Base-by-base conservation (phyloP, 2,329 filamentous ascomycete species). In the Fonsecaea erecta region DNA sequence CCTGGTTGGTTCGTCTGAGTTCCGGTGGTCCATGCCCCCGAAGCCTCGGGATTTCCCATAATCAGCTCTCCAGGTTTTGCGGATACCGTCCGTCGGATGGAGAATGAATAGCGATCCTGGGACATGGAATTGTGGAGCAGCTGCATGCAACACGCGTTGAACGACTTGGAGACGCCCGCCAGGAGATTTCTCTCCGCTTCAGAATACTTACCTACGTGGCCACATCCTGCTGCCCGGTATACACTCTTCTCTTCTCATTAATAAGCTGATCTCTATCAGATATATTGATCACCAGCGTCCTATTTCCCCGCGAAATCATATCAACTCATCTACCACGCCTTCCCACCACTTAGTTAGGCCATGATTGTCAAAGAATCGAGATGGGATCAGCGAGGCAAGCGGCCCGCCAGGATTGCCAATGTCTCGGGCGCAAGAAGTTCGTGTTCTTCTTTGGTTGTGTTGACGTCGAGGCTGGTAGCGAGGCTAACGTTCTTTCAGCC, bases 401-500 rank as follows among this genome's bases (percentile, higher is more conserved):
- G 51, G 14, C 26, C 51, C 5, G 51, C 30, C 14, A 53, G 51
- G 6, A 34, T 53, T 5, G 51, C 51, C 24, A 53, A 53, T 12
- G 26, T 30, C 26, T 53, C 51, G 6, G 51, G 51, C 75, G 26
- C 51, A 24, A 53, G 26, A 34, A 53, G 51, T 34, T 30, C 12
- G 26, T 30, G 3, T n/a, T 79, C 16, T 26, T 8, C 24, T 9
- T 3, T 16, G 18, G 6, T 9, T 21, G 1, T 21, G 26, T 53
- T 53, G 11, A n/a, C 26, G n/a, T n/a, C 51, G 11, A 53, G 1
- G 1, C 30, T 0, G 30, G 43, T 24, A 48, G 18, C 9, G 43
- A 48, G 43, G n/a, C 43, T 48, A 48, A 48, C 18, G n/a, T 48
- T 48, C 21, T 16, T 2, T 18, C 28, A 79, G 57, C 30, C 26